Base-by-base conservation (phyloP, 1,139 yeast genomes). In the Scheffersomyces insectosa region DNA sequence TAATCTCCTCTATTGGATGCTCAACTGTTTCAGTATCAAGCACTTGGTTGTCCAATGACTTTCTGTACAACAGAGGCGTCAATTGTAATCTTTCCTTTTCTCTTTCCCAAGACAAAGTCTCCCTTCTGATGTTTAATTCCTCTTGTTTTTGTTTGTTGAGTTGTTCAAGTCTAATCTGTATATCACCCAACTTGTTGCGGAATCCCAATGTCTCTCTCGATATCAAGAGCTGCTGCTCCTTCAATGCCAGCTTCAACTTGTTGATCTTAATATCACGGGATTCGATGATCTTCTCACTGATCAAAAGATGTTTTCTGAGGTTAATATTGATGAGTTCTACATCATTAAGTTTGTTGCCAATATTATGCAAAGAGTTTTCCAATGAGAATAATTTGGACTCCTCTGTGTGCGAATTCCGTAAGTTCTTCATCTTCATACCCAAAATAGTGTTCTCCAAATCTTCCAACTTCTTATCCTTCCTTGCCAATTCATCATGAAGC, bases 261-360 rank as follows among this genome's bases (percentile, higher is more conserved):
- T 70, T 69, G 38, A 86, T 85, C 39, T 87, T 75, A 43, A 72
- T 75, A 47, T 81, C 82, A 42, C 90, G 73, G 25, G 81, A 71
- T 23, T 77, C 83, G 29, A 85, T 75, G 41, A 85, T 74, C 54
- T 80, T 77, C 47, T 82, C 82, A 38, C 83, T 74, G 12, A 82
- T 71, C 25, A 75, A 70, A 28, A 61, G 47, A 39, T 73, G 78
- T 42, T 70, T 71, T 12, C 74, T 57, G n/a, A 72, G 54, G 42
- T 70, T 71, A 25, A 58, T 59, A 46, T 68, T 72, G 43, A 69
- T 65, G 37, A 67, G 53, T 42, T 70, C 77, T 33, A 68, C 73
- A 42, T 73, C 79, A 42, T 56, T 63, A 36, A 74, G 56, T 51
- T 72, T 73, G 44, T 65, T 68, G 46, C 62, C 64, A 42, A 74